Evolutionary conservation across 352 stramenopile genomes (phyloP).

Genomic region (Phytophthora cactorum): DNA sequence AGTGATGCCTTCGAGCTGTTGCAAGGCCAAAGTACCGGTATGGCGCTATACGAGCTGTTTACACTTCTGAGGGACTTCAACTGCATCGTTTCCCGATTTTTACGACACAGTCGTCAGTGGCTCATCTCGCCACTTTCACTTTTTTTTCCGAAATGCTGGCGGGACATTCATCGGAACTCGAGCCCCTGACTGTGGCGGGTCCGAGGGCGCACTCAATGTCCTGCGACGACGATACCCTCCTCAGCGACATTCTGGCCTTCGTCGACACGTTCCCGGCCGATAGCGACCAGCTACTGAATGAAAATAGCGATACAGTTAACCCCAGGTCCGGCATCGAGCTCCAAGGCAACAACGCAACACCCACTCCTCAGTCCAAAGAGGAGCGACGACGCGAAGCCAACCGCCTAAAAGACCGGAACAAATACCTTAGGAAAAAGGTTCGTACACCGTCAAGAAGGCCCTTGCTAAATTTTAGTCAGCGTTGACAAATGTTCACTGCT

Average conservation of each 20-base stretch:
- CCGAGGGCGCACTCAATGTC: neutral
- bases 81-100: neutral
- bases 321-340: constrained; percentile 1
- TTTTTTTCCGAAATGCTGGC: constrained; percentile 10
- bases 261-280: constrained; percentile 34
- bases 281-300: constrained; percentile 21
- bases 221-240: constrained; percentile 4
- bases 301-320: constrained; percentile 3
- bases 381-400: constrained; percentile 25
- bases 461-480: neutral
- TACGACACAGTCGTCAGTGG: neutral
- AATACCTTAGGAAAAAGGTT: constrained; percentile 44
- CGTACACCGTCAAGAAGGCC: constrained; percentile 1
- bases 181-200: neutral
- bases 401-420: constrained; percentile 36
- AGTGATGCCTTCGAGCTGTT: too few relatives aligned
- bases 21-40: too few relatives aligned
- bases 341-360: neutral
- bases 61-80: neutral
- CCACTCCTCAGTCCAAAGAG: constrained; percentile 20
- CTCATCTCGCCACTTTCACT: constrained; percentile 21
- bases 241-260: constrained; percentile 31
- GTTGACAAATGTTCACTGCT: constrained; percentile 1
- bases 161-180: constrained; percentile 1
- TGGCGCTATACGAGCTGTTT: neutral